Evolutionary conservation across 2,329 filamentous ascomycete genomes (phyloP), one percentile per base, ranked within the genome.

Genomic region (Chaetoscypha palmicola): DNA sequence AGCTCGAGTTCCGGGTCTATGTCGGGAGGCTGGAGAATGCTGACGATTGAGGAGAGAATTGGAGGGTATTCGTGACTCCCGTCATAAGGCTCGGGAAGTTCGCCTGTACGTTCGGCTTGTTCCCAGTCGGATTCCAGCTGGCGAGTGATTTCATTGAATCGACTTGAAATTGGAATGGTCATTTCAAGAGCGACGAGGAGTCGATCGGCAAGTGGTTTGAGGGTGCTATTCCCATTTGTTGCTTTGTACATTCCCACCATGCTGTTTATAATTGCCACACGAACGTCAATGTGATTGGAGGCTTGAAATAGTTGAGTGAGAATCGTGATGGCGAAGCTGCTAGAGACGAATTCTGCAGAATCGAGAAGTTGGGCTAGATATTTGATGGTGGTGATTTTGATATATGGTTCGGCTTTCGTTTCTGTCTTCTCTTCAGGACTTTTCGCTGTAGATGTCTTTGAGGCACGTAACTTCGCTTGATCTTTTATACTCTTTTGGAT

Each of bases 301-400:
- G 5, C 11, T 12, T n/a, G 10, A 12, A 40, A 40, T 12, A 40
- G 24, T 12, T 40, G 11, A 10, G 20, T 16, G 9, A 32, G 17
- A 5, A 40, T 20, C 4, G 30, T 22, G 8, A 28, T n/a, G 2
- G 38, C 14, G 23, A 40, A 40, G 8, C 8, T 16, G 5, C 7
- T 17, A 32, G 26, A 17, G 8, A 40, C 19, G 21, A 30, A 31
- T 11, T 10, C 24, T 19, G 38, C 8, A 16, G 24, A 31, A 22
- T 40, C 9, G 8, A 40, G 38, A 17, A 40, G 14, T 22, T 40
- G 26, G 12, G 38, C 38, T 14, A 40, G 38, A 22, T 40, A 40
- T 32, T 40, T 40, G 16, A 40, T 40, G n/a, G 38, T 40, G 11
- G 38, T 40, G 26, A 40, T 32, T 19, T 40, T 40, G 17, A 40